Conservation (phyloP, 208 protist species). For the Acanthamoeba rhysodes region DNA sequence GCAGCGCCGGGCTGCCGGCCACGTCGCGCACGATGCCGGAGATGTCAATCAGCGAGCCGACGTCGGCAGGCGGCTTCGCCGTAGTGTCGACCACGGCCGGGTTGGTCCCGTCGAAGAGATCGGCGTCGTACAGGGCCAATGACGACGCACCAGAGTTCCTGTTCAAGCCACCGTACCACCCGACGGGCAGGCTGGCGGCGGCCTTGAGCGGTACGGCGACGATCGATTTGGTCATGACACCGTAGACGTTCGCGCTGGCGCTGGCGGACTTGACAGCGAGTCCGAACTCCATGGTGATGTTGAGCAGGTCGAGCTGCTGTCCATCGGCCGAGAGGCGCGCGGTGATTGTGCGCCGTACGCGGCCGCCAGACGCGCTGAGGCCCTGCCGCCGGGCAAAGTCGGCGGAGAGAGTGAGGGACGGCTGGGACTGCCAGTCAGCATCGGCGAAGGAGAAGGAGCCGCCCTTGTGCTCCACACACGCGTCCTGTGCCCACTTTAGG, state of each 20-base stretch:
- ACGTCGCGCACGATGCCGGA: background rate
- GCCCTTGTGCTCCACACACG: background rate
- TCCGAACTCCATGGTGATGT: background rate
- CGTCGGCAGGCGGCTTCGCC: background rate
- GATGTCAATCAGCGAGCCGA: background rate
- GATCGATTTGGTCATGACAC: background rate
- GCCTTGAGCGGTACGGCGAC: background rate
- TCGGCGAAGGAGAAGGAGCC: background rate
- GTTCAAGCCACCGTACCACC: background rate
- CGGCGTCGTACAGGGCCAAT: slow-evolving; percentile 2
- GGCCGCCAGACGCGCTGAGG: background rate
- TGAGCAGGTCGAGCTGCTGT: background rate
- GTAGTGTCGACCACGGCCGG: background rate
- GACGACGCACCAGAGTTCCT: background rate
- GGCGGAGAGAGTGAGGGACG: background rate
- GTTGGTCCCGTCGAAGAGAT: slow-evolving; percentile 8
- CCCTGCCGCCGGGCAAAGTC: background rate
- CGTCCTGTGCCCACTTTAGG: background rate
- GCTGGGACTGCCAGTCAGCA: background rate
- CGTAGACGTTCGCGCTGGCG: background rate
- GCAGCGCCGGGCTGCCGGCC: slow-evolving; percentile 1
- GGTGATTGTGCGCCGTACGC: background rate
- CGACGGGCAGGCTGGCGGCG: background rate
- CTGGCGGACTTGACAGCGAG: background rate
- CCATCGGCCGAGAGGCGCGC: background rate